Percentiles rank a stretch among this genome's conserved stretches.
Conservation (phyloP, 371 early-diverging fungal species). For the Amoeboaphelidium protococcarum region DNA sequence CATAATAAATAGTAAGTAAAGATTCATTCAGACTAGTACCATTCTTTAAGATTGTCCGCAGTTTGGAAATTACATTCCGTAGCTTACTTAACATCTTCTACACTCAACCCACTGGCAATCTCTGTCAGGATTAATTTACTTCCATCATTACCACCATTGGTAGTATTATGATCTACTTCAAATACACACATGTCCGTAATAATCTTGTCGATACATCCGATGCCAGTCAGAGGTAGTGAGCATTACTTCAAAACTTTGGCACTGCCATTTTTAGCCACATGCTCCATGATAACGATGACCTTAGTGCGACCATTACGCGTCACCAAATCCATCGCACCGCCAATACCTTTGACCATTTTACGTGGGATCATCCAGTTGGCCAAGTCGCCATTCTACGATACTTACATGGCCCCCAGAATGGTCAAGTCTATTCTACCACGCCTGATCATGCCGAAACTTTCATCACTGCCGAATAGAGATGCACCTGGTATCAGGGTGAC, state of each 20-base stretch:
- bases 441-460: constrained; percentile 37
- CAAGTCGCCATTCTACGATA: constrained; percentile 27
- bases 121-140: constrained; percentile 13
- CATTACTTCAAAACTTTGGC: constrained; percentile 31
- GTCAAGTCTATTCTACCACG: constrained; percentile 26
- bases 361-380: constrained; percentile 45
- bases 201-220: constrained; percentile 26
- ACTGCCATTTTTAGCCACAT: constrained; percentile 27
- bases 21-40: too few relatives aligned
- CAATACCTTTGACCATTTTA: constrained; percentile 18
- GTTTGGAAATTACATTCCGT: constrained; percentile 28
- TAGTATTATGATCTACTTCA: background rate
- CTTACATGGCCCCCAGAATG: constrained; percentile 34
- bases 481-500: constrained; percentile 28
- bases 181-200: constrained; percentile 28
- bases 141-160: constrained; percentile 2
- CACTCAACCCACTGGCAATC: constrained; percentile 19
- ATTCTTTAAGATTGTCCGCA: too few relatives aligned
- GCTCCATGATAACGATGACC: constrained; percentile 44
- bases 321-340: constrained; percentile 42
- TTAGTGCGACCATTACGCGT: constrained; percentile 20
- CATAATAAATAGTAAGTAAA: too few relatives aligned
- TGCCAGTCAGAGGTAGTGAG: constrained; percentile 31
- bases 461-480: constrained; percentile 25
- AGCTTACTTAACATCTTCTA: constrained; percentile 23